These are phyloP conservation scores for Sequoiadendron giganteum DNA, from an alignment of 75 land plant species.

Conservation along the genomic window DNA sequence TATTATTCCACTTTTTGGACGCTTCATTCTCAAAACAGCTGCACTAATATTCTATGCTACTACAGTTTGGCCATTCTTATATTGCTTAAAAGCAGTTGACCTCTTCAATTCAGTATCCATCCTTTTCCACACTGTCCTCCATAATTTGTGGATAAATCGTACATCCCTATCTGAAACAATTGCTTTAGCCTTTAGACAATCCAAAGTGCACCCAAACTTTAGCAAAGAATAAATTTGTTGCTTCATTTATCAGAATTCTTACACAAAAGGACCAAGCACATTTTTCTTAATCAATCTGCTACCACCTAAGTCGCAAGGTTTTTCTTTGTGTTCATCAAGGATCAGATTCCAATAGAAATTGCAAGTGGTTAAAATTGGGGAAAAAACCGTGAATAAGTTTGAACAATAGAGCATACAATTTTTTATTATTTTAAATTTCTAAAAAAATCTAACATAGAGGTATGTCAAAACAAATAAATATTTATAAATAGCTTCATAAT, in stretches of 20 bases:
- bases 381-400: not conserved
- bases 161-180: not conserved
- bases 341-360: not conserved
- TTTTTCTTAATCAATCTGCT: not conserved
- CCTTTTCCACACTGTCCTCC: not conserved
- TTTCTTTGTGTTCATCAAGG: not conserved
- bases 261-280: not conserved
- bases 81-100: not conserved
- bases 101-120: not conserved
- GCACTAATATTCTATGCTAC: not conserved
- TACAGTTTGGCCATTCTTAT: not conserved
- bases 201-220: not conserved
- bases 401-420: not conserved
- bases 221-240: not conserved
- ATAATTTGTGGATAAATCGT: not conserved
- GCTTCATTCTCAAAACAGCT: not conserved
- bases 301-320: not conserved
- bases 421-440: too few species aligned
- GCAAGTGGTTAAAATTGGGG: not conserved
- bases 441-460: not conserved
- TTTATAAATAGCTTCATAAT: not conserved
- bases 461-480: not conserved
- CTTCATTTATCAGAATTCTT: not conserved
- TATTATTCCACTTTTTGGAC: not conserved
- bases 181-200: not conserved